A percentile compares a stretch with the other conserved stretches of the same genome.
These are phyloP conservation scores for Solanum hybrid DNA, from an alignment of 305 asterid genomes.

Conservation along the genomic window DNA sequence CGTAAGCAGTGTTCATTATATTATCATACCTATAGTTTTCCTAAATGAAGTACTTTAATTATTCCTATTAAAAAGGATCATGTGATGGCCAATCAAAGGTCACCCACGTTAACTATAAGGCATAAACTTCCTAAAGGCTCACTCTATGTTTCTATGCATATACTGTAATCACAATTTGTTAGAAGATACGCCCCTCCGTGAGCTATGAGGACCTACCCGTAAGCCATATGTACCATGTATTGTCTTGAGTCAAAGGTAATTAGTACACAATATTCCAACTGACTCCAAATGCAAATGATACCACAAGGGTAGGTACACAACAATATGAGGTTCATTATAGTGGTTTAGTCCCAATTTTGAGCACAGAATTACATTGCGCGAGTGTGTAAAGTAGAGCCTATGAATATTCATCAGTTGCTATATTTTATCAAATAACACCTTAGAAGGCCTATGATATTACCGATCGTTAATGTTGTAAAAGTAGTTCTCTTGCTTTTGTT, in stretches of 20 bases:
- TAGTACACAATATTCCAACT: background rate
- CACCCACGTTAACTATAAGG: background rate
- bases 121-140: background rate
- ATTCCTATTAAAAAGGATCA: background rate
- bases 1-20: background rate
- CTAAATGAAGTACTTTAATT: background rate
- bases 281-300: background rate
- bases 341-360: background rate
- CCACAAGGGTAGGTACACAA: background rate
- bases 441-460: background rate
- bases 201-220: background rate
- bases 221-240: background rate
- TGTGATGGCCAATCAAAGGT: background rate
- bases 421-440: background rate
- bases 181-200: background rate
- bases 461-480: background rate
- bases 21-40: background rate
- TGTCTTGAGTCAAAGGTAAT: background rate
- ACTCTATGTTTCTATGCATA: background rate
- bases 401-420: background rate
- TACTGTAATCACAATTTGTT: background rate
- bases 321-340: background rate
- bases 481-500: background rate
- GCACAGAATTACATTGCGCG: background rate
- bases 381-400: background rate